Conservation (phyloP, 352 stramenopile genomes). For the Pythium folliculosum region DNA sequence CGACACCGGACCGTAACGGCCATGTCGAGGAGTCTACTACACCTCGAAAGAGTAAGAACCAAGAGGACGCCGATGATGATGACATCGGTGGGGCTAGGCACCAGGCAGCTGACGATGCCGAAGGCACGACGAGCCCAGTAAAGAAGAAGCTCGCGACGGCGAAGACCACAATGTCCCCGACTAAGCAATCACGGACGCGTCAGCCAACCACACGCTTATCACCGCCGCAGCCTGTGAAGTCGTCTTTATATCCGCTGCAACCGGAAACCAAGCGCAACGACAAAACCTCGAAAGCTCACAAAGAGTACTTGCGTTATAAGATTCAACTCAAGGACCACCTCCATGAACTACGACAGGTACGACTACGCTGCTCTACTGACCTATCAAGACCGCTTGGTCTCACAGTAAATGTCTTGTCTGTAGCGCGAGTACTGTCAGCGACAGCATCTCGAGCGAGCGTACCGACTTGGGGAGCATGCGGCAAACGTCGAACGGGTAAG, state of each 20-base stretch:
- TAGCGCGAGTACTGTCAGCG: constrained; percentile 62
- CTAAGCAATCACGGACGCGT: background rate
- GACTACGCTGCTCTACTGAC: background rate
- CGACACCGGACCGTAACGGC: constrained; percentile 7
- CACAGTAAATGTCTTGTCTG: background rate
- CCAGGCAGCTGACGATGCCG: background rate
- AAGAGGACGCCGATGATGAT: constrained; percentile 26
- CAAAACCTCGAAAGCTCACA: constrained; percentile 35
- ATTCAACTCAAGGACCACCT: constrained; percentile 68
- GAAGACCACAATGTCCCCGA: constrained; percentile 15
- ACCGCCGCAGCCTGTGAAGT: background rate
- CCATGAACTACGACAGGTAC: constrained; percentile 52
- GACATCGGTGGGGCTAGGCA: constrained; percentile 8
- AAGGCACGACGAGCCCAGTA: constrained; percentile 31
- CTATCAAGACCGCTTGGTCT: background rate
- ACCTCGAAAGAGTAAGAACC: constrained; percentile 30
- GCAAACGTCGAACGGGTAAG: constrained; percentile 60
- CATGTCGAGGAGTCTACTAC: background rate
- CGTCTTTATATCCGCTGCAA: constrained; percentile 48
- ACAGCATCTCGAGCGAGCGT: constrained; percentile 61
- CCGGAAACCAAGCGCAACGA: constrained; percentile 31
- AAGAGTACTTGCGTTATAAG: constrained; percentile 72
- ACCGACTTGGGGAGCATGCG: constrained; percentile 59
- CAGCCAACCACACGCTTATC: background rate
- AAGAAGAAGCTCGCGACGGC: constrained; percentile 37